Base-by-base conservation (phyloP, 176 grass and related monocot genomes). In the Hsuehochloa calcarea region DNA sequence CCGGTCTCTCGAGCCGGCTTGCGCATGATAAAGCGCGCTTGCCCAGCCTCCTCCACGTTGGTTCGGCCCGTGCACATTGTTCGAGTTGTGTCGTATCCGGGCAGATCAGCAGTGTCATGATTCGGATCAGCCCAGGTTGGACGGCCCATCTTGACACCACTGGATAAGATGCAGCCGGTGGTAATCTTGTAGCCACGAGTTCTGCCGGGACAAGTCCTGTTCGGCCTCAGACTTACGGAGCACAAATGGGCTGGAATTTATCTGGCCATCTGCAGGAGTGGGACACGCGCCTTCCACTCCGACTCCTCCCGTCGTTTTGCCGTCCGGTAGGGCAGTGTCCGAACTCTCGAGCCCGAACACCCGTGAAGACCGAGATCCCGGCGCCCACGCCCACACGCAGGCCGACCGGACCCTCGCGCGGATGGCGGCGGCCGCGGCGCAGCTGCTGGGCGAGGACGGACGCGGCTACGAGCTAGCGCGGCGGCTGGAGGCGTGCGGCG, bases 401-500 rank as follows among this genome's bases (percentile, higher is more conserved):
- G 27, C 68, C 47, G 38, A 20, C 25, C 39, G 29, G 11, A n/a
- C 22, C 19, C 47, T 19, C 43, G 16, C 52, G 54, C 20, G 54
- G 65, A 80, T 80, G 84, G 85, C 91, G 64, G 83, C 49, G 45
- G 79, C 77, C 15, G 83, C 89, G 47, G 81, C 87, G 73, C 85
- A 82, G 86, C 88, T 99, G n/a, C 88, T 99, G 69, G 96, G 96
- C 43, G 93, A 99, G 70, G 96, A 99, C 69, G 96, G 96, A n/a
- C 77, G 76, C 55, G 93, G 93, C 27, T 98, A 96, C 84, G 93
- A 98, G 10, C 90, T 98, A n/a, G 96, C 96, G 13, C 88, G 84
- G 77, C 75, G 88, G 85, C 84, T 99, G 83, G 96, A 96, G 52
- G 73, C 72, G 35, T 94, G 96, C 88, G 96, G 93, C 45, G 90